Conservation (phyloP, 2,329 filamentous ascomycete genomes). For the Trichoderma sp. region DNA sequence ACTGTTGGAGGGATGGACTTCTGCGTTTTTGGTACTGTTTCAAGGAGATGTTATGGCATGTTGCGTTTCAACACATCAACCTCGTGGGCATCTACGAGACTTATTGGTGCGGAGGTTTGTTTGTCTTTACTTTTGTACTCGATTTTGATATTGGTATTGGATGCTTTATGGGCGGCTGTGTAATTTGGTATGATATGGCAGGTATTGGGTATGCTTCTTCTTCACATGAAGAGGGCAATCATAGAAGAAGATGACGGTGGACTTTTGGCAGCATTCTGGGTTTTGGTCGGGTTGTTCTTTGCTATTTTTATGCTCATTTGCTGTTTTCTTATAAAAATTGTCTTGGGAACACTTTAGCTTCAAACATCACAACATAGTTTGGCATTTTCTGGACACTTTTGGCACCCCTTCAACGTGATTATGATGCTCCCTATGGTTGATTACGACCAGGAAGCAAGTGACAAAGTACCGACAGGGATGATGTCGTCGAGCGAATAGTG, state of each 20-base stretch:
- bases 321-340: neutral
- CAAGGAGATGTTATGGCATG: neutral
- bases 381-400: neutral
- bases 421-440: neutral
- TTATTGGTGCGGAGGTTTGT: neutral
- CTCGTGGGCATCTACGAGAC: neutral
- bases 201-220: neutral
- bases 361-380: neutral
- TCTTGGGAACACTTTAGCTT: neutral
- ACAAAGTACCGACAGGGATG: conserved; percentile 1
- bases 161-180: neutral
- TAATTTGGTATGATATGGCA: neutral
- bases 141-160: neutral
- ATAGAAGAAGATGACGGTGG: neutral
- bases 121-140: neutral
- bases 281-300: neutral
- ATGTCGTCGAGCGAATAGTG: neutral
- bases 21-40: neutral
- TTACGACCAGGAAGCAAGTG: neutral
- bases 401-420: neutral
- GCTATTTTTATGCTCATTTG: neutral
- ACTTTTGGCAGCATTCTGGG: neutral
- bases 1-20: neutral
- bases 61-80: neutral
- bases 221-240: neutral